Evolutionary conservation across 1,284 basidiomycete genomes (phyloP), one percentile per base, ranked within the genome.

Genomic region (Entoloma clypeatum): DNA sequence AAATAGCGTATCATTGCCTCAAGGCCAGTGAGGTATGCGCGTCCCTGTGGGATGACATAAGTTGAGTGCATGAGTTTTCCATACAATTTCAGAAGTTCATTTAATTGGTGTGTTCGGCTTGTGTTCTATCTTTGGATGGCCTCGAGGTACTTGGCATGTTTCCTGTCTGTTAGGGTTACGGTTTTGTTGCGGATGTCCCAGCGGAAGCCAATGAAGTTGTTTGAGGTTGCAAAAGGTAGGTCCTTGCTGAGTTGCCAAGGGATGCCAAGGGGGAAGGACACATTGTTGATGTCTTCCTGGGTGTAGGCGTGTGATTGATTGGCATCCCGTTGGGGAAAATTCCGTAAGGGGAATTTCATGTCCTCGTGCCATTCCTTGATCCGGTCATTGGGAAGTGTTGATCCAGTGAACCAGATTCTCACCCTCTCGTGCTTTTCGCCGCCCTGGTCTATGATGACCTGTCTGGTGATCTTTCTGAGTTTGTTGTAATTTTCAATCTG

Each of bases 211-310:
- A 66, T 52, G 45, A 57, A 68, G 1, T 44, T 43, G 14, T 55
- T 53, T 0, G 6, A n/a, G 0, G 16, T 3, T 2, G 41, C 31
- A 31, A 71, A 69, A 0, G 48, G 52, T 4, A 49, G 41, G 22
- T 58, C 56, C 37, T 69, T 69, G 0, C 41, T 25, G 1, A 0
- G 14, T 21, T 65, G 57, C 64, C 63, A 69, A 0, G 55, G 58
- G 5, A 64, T 60, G 0, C 66, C 65, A 3, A 69, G 52, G 0
- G 14, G 0, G 0, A 19, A 4, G 1, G 59, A 62, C 0, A 66
- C n/a, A 0, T 5, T 3, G 29, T 67, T 50, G 7, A 71, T 52
- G 25, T 65, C 56, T 0, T 17, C 29, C 5, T 61, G 34, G 31
- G 31, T 38, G 41, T 64, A 68, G 0, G 58, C 42, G 36, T 0